Conservation (phyloP, 2,329 filamentous ascomycete species). For the Beauveria sp. region DNA sequence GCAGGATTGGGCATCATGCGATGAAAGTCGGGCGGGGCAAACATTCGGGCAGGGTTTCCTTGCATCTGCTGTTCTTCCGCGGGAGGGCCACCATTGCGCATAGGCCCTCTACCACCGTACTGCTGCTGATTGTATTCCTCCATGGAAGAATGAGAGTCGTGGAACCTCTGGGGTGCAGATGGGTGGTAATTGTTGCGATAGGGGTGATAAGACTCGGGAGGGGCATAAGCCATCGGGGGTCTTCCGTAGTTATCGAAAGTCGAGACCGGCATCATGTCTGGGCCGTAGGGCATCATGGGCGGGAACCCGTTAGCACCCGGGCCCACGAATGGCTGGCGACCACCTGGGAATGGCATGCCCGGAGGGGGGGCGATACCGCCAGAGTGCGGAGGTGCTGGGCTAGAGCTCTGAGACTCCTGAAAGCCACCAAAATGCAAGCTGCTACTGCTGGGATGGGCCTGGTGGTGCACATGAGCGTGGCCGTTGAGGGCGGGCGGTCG, state of each 20-base stretch:
- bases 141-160: constrained; percentile 52
- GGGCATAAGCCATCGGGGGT: constrained; percentile 27
- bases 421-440: constrained; percentile 50
- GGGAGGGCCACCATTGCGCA: constrained; percentile 27
- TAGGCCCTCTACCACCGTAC: constrained; percentile 31
- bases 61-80: constrained; percentile 24
- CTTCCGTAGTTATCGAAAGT: constrained; percentile 31
- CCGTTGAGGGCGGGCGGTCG: constrained; percentile 27
- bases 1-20: constrained; percentile 26
- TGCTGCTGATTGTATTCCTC: constrained; percentile 36
- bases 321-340: constrained; percentile 26
- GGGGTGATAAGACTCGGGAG: constrained; percentile 26
- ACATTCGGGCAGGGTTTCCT: constrained; percentile 23
- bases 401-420: constrained; percentile 48
- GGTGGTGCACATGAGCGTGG: constrained; percentile 33
- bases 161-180: constrained; percentile 53
- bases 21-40: constrained; percentile 22
- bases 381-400: constrained; percentile 44
- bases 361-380: constrained; percentile 42
- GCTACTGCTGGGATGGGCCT: constrained; percentile 45
- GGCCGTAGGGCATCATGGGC: constrained; percentile 28
- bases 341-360: constrained; percentile 29
- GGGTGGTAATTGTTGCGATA: constrained; percentile 39
- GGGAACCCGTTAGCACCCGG: constrained; percentile 28
- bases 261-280: constrained; percentile 26